Evolutionary conservation across 2,329 filamentous ascomycete genomes (phyloP).

Genomic region (Pseudogymnoascus sp.): DNA sequence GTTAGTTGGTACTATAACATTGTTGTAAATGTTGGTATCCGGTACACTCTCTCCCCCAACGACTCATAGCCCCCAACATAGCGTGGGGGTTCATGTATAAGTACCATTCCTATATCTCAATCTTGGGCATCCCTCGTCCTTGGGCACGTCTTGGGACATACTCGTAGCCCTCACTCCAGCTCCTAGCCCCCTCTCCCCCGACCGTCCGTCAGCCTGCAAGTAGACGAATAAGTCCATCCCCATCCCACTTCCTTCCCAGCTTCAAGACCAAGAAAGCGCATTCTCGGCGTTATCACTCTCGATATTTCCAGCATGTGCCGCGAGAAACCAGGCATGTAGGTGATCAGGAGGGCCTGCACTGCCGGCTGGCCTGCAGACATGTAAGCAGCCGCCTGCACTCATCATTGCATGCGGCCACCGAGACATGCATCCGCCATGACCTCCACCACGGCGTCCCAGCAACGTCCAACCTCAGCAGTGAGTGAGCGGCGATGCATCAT

Average conservation of each 20-base stretch:
- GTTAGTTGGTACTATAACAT: not conserved
- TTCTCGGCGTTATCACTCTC: not conserved
- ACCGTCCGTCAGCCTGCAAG: not conserved
- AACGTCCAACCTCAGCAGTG: not conserved
- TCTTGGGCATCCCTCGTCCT: not conserved
- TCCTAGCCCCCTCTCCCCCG: not conserved
- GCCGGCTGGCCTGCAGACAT: constrained; percentile 1
- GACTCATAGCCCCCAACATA: not conserved
- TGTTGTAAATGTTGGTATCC: constrained; percentile 2
- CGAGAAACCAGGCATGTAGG: not conserved
- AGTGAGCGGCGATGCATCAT: not conserved
- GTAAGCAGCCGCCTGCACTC: constrained; percentile 5
- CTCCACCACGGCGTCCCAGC: not conserved
- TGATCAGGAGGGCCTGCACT: constrained; percentile 4
- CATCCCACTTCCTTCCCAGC: not conserved
- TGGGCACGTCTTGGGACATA: not conserved
- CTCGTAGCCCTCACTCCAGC: not conserved
- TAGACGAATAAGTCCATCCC: not conserved
- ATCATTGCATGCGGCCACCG: constrained; percentile 2
- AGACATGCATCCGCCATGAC: not conserved
- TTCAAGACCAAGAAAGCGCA: not conserved
- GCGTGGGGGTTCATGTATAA: not conserved
- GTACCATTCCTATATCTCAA: not conserved
- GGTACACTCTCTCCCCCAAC: not conserved
- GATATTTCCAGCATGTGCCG: not conserved